Percentiles rank a stretch among this genome's conserved stretches.
phyloP scores from a whole-genome alignment of 2,329 filamentous ascomycete genomes.

The Cercospora beticola region DNA sequence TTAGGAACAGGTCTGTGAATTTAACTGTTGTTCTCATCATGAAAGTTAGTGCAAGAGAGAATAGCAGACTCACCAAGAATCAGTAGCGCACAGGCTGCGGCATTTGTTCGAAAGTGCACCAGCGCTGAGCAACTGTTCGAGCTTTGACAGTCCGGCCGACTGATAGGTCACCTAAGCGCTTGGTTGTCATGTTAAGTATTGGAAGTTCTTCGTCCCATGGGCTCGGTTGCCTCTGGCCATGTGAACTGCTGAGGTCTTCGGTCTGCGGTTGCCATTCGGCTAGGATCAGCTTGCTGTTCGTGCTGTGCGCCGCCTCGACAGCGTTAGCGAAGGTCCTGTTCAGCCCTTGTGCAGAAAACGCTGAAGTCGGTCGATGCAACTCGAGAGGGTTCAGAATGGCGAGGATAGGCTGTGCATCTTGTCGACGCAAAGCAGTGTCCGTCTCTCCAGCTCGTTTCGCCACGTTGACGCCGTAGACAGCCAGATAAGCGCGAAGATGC shows the following conservation, averaged over 20 bases:
- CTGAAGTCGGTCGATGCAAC: slow-evolving; percentile 66
- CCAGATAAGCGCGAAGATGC: slow-evolving; percentile 72
- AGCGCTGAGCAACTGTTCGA: slow-evolving; percentile 45
- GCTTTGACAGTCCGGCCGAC: slow-evolving; percentile 50
- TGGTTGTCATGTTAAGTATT: slow-evolving; percentile 50
- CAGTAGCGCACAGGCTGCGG: not conserved
- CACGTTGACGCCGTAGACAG: slow-evolving; percentile 22
- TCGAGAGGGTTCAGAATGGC: slow-evolving; percentile 65
- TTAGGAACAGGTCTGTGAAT: slow-evolving; percentile 38
- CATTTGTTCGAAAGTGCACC: slow-evolving; percentile 41
- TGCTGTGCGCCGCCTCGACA: slow-evolving; percentile 57
- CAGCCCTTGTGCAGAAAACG: slow-evolving; percentile 75
- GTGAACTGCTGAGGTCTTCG: not conserved
- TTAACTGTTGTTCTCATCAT: slow-evolving; percentile 29
- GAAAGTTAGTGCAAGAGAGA: not conserved
- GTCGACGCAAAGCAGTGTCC: slow-evolving; percentile 15
- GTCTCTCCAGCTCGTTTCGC: slow-evolving; percentile 4
- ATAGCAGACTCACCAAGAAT: slow-evolving; percentile 2
- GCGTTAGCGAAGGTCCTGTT: slow-evolving; percentile 61
- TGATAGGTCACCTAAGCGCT: slow-evolving; percentile 40
- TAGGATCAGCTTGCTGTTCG: slow-evolving; percentile 42
- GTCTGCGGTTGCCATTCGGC: slow-evolving; percentile 35
- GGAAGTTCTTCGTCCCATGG: slow-evolving; percentile 50
- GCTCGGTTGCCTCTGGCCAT: not conserved
- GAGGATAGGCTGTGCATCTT: slow-evolving; percentile 46